These are phyloP conservation scores for Crithidia sp. DNA, from an alignment of 208 protist species.

Conservation along the genomic window DNA sequence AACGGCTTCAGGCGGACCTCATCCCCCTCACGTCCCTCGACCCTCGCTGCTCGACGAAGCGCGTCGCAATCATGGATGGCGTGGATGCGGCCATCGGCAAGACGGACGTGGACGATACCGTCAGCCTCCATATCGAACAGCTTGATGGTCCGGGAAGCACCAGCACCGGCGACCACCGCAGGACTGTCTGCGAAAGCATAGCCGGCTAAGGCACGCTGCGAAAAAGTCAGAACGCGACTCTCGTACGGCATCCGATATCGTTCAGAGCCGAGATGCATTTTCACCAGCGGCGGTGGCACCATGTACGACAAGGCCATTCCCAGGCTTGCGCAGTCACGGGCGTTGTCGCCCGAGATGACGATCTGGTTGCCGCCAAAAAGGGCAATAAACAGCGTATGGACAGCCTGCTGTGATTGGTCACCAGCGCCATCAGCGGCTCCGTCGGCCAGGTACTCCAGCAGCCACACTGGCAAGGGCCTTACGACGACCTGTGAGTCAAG, in stretches of 20 bases:
- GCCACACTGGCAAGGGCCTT: conserved; percentile 68
- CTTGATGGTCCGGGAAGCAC: neutral
- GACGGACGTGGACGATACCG: conserved; percentile 42
- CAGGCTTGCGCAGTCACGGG: conserved; percentile 53
- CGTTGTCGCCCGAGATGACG: conserved; percentile 49
- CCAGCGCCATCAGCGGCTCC: neutral
- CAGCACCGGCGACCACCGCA: neutral
- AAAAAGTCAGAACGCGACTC: conserved; percentile 61
- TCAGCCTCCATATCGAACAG: conserved; percentile 37
- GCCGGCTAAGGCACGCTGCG: conserved; percentile 8
- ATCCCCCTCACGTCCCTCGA: neutral
- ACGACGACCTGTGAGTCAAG: conserved; percentile 32
- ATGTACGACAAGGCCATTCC: conserved; percentile 58
- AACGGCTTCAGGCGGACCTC: neutral
- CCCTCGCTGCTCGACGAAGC: conserved; percentile 4
- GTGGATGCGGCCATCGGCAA: conserved; percentile 29
- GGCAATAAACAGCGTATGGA: conserved; percentile 52
- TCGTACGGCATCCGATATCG: conserved; percentile 72
- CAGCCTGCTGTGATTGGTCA: conserved; percentile 4
- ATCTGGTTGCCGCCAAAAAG: conserved; percentile 83
- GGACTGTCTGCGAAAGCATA: conserved; percentile 12
- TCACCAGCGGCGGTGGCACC: conserved; percentile 53
- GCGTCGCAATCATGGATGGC: conserved; percentile 38
- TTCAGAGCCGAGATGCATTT: conserved; percentile 42
- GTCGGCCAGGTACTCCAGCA: conserved; percentile 49